Evolutionary conservation across 2,329 filamentous ascomycete genomes (phyloP), one percentile per base, ranked within the genome.

Genomic region (Fusarium sp.): DNA sequence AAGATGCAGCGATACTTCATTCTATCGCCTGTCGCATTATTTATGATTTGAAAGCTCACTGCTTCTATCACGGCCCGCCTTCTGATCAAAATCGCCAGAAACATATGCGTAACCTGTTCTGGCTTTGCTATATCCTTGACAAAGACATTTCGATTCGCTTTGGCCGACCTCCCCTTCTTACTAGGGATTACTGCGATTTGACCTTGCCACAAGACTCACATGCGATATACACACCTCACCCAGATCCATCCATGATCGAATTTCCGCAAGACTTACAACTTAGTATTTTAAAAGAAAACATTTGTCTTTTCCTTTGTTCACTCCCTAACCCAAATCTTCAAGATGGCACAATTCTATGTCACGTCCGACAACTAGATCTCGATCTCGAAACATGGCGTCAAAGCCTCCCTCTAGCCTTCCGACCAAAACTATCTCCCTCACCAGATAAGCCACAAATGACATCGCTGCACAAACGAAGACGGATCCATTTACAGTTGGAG

Each of bases 341-440:
- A 3, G 59, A 61, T 13, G 21, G 20, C 1, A 20, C 11, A 1
- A 61, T 61, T 2, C 7, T 61, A 0, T 21, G 46, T 1, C 59
- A 61, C 2, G 20, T 60, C 0, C 59, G 59, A 0, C 56, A 61
- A 5, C 18, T 61, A 2, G 59, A 61, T 14, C 25, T 25, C 3
- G 56, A 61, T 30, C 45, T 61, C 4, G 59, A 61, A 30, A 13
- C 20, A 2, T 61, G 59, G 56, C 59, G 59, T 1, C 10, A 30
- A 1, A 45, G 7, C 4, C 32, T 61, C 0, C 45, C 59, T 3
- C 4, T 0, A 2, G 4, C 7, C 1, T 61, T 43, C 4, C 16
- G 18, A 2, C 59, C 55, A 2, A 61, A 53, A 7, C 25, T 59
- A 7, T 53, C 59, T 5, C 2, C 27, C 4, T 11, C 10, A 4